Evolutionary conservation across 2,329 filamentous ascomycete genomes (phyloP).

Genomic region (Diaporthe sp.): DNA sequence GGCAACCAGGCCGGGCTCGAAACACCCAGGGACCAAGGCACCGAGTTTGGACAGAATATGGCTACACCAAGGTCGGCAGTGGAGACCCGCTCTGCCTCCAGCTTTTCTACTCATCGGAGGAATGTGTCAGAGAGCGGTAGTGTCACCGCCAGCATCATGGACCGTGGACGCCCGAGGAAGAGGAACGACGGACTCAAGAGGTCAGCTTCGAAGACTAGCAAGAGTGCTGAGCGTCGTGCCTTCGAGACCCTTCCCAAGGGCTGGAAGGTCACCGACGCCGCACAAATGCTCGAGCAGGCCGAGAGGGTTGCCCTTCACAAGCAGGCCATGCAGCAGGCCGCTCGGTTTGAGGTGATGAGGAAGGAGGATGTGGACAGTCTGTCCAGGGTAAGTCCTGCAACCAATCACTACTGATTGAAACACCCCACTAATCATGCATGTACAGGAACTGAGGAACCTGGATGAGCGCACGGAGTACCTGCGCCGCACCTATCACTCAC

Average conservation of each 20-base stretch:
- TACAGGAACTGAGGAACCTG: conserved; percentile 79
- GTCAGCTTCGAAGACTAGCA: conserved; percentile 59
- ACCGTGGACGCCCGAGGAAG: conserved; percentile 73
- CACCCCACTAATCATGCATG: conserved; percentile 10
- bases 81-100: conserved; percentile 47
- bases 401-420: no score
- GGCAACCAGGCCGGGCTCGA: conserved; percentile 46
- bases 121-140: conserved; percentile 70
- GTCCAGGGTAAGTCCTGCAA: conserved; percentile 66
- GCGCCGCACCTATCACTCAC: conserved; percentile 80
- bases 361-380: conserved; percentile 75
- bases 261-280: conserved; percentile 67
- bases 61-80: conserved; percentile 51
- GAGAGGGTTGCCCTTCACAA: conserved; percentile 68
- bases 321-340: conserved; percentile 74
- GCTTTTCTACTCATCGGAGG: conserved; percentile 60
- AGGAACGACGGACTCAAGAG: conserved; percentile 60
- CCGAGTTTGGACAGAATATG: conserved; percentile 45
- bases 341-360: conserved; percentile 75
- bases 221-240: conserved; percentile 67
- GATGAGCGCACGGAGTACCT: conserved; percentile 85
- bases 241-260: conserved; percentile 75
- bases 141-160: conserved; percentile 71
- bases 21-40: conserved; percentile 48
- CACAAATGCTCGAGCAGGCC: conserved; percentile 58